Percentiles rank a stretch among this genome's conserved stretches.
Evolutionary conservation across 345 rosid species (phyloP).

Genomic region (Ailanthus altissimus): DNA sequence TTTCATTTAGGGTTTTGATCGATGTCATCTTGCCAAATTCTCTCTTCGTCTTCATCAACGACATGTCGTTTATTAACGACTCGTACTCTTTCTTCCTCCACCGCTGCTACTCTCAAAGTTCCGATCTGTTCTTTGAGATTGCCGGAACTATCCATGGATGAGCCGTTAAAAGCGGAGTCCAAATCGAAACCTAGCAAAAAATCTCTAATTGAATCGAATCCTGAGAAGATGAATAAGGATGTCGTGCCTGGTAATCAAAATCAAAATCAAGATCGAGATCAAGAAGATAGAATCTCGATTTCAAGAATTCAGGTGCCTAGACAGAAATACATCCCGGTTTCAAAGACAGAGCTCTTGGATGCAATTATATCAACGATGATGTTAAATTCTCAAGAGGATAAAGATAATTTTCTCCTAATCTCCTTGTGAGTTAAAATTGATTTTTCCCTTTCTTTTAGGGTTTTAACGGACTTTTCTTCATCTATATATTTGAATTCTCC

Average conservation of each 20-base stretch:
- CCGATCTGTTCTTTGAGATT: conserved; percentile 32
- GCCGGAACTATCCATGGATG: conserved; percentile 34
- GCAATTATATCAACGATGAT: conserved; percentile 50
- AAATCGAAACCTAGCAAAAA: background rate
- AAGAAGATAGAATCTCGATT: conserved; percentile 49
- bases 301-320: conserved; percentile 72
- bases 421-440: conserved; percentile 55
- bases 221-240: conserved; percentile 26
- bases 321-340: conserved; percentile 68
- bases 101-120: conserved; percentile 8
- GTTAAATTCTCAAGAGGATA: conserved; percentile 55
- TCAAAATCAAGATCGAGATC: conserved; percentile 24
- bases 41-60: conserved; percentile 34
- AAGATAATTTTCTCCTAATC: conserved; percentile 59
- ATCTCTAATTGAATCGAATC: conserved; percentile 4
- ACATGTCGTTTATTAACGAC: conserved; percentile 2
- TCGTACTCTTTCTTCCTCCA: conserved; percentile 23
- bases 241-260: conserved; percentile 15
- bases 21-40: conserved; percentile 46
- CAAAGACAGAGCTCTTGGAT: conserved; percentile 74
- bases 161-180: conserved; percentile 27
- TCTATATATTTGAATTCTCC: conserved; percentile 1
- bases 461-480: background rate
- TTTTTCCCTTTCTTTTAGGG: background rate
- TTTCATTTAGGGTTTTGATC: background rate